A percentile compares a stretch with the other conserved stretches of the same genome.
Conservation (phyloP, 768 basidiomycete species). For the Tylopilus sp. region DNA sequence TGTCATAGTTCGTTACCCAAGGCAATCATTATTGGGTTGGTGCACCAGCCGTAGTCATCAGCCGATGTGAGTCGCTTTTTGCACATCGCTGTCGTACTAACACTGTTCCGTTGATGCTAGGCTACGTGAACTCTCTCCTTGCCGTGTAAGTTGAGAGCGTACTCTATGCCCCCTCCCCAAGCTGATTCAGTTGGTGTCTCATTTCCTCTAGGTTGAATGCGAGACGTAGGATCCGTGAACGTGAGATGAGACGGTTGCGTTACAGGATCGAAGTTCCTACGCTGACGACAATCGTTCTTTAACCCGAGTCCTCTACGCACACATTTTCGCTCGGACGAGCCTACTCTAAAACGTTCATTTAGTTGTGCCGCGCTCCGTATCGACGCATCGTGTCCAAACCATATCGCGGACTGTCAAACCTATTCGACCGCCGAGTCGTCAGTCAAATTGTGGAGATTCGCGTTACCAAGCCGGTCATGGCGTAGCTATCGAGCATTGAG, state of each 20-base stretch:
- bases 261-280: conserved; percentile 8
- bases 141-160: conserved; percentile 2
- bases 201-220: conserved; percentile 5
- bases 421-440: too few relatives aligned
- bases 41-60: conserved; percentile 4
- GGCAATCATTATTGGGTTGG: conserved; percentile 9
- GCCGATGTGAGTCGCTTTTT: conserved; percentile 7
- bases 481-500: too few relatives aligned
- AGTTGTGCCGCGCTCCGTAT: too few relatives aligned
- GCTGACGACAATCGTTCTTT: background rate
- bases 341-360: too few relatives aligned
- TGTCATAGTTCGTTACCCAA: conserved; percentile 7
- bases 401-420: too few relatives aligned
- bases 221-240: conserved; percentile 7
- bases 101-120: background rate
- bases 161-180: background rate
- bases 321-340: too few relatives aligned
- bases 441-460: too few relatives aligned
- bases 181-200: background rate
- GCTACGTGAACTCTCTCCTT: conserved; percentile 15
- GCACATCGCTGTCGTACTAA: background rate
- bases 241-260: background rate
- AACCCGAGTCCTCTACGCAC: too few relatives aligned
- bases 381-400: too few relatives aligned
- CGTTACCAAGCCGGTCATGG: too few relatives aligned